These are phyloP conservation scores for Trichoderma parareesei DNA, from an alignment of 495 filamentous ascomycete species.

Conservation along the genomic window DNA sequence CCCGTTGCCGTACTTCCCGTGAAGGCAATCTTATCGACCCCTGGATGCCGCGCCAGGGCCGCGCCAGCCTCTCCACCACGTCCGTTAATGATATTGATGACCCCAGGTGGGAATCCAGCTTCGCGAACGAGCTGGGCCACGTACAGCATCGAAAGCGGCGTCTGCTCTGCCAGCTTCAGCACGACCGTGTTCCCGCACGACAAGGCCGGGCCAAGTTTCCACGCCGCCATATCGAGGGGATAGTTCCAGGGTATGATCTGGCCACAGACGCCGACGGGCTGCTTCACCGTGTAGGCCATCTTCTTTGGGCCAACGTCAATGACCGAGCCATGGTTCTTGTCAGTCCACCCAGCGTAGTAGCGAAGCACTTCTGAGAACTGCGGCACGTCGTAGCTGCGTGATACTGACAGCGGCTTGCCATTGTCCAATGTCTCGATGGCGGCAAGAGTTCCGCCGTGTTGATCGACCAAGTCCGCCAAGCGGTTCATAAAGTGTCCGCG, in stretches of 20 bases:
- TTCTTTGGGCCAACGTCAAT: slow-evolving; percentile 75
- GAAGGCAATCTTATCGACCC: slow-evolving; percentile 89
- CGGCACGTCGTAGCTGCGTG: slow-evolving; percentile 62
- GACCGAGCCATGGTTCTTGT: slow-evolving; percentile 86
- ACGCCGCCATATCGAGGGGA: slow-evolving; percentile 81
- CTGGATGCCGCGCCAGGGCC: slow-evolving; percentile 68
- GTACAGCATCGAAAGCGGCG: slow-evolving; percentile 79
- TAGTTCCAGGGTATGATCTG: slow-evolving; percentile 97
- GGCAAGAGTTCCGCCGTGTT: slow-evolving; percentile 68
- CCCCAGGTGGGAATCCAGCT: slow-evolving; percentile 88
- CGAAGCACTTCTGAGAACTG: slow-evolving; percentile 65
- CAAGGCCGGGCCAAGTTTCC: slow-evolving; percentile 89
- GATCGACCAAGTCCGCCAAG: slow-evolving; percentile 65
- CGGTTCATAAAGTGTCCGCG: slow-evolving; percentile 71
- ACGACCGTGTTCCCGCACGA: slow-evolving; percentile 85
- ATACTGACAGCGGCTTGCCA: slow-evolving; percentile 75
- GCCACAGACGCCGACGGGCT: slow-evolving; percentile 85
- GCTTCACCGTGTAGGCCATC: slow-evolving; percentile 83
- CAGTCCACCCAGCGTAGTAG: slow-evolving; percentile 88
- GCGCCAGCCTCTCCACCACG: slow-evolving; percentile 69
- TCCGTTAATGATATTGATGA: slow-evolving; percentile 87
- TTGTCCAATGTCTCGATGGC: slow-evolving; percentile 97
- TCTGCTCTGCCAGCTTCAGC: slow-evolving; percentile 89
- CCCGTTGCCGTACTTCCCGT: slow-evolving; percentile 83
- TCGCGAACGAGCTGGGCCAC: slow-evolving; percentile 78